phyloP scores from a whole-genome alignment of 345 rosid species.

The Pelargonium nanum region DNA sequence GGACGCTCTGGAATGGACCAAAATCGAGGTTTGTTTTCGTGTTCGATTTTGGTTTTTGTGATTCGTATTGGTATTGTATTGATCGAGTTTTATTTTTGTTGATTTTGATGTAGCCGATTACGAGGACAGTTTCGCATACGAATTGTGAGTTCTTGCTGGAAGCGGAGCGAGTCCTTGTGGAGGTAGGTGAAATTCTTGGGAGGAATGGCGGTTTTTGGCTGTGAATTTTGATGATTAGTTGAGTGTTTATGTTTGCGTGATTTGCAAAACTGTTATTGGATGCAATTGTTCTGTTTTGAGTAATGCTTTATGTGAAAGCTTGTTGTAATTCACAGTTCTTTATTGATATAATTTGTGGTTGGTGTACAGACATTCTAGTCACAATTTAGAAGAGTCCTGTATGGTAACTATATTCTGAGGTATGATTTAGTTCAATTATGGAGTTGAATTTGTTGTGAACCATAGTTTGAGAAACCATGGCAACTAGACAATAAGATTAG shows the following conservation, averaged over 20 bases:
- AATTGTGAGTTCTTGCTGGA: constrained; percentile 65
- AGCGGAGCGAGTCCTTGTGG: constrained; percentile 45
- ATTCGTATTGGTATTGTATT: constrained; percentile 5
- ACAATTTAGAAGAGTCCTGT: too few relatives aligned
- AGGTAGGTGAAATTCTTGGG: constrained; percentile 29
- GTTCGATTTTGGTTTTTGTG: not conserved
- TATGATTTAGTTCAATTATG: not conserved
- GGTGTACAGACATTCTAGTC: too few relatives aligned
- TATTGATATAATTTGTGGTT: not conserved
- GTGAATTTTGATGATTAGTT: not conserved
- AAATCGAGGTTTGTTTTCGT: constrained; percentile 41
- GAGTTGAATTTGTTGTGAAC: not conserved
- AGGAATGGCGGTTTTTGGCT: not conserved
- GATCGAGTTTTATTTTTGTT: constrained; percentile 4
- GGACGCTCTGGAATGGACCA: constrained; percentile 81
- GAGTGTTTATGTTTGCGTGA: not conserved
- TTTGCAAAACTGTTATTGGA: not conserved
- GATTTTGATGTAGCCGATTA: constrained; percentile 27
- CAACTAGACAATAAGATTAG: too few relatives aligned
- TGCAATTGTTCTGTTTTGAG: not conserved
- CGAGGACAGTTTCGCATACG: constrained; percentile 41
- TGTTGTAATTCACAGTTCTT: not conserved
- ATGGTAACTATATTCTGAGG: not conserved
- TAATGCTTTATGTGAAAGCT: not conserved
- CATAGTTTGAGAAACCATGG: not conserved